Evolutionary conservation across 768 basidiomycete genomes (phyloP).

Genomic region (Chalciporus piperatus): DNA sequence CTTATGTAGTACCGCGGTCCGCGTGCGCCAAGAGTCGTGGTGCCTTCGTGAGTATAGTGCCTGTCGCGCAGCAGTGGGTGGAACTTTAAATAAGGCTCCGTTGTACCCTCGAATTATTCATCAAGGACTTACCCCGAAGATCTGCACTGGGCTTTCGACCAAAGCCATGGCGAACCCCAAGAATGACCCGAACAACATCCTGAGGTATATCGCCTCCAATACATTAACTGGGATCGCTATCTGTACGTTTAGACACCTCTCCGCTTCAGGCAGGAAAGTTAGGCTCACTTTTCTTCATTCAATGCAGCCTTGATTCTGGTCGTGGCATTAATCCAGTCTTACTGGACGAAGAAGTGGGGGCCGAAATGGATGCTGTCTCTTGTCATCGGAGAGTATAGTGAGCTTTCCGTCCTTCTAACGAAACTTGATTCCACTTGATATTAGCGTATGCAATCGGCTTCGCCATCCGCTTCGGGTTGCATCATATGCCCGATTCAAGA

Average conservation of each 20-base stretch:
- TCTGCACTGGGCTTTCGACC: too few relatives aligned
- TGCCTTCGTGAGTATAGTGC: too few relatives aligned
- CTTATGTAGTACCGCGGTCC: too few relatives aligned
- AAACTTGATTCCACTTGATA: background rate
- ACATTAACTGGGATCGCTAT: constrained; percentile 49
- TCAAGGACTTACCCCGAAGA: too few relatives aligned
- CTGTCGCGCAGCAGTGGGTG: too few relatives aligned
- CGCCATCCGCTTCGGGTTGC: constrained; percentile 53
- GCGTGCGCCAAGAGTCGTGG: too few relatives aligned
- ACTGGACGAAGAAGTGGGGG: constrained; percentile 41
- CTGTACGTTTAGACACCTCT: constrained; percentile 27
- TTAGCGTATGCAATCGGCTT: constrained; percentile 58
- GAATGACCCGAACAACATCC: constrained; percentile 50
- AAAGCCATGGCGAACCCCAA: constrained; percentile 37
- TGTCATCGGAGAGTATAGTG: constrained; percentile 59
- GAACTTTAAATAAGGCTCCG: too few relatives aligned
- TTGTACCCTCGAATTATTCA: too few relatives aligned
- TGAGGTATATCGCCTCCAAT: constrained; percentile 57
- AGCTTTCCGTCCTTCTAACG: constrained; percentile 17
- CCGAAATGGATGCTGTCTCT: constrained; percentile 60
- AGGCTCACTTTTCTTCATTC: background rate
- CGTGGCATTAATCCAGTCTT: constrained; percentile 44
- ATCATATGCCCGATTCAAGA: constrained; percentile 49
- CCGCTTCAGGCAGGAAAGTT: background rate
- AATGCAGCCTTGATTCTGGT: constrained; percentile 31